Base-by-base conservation (phyloP, 306 rosid genomes). In the Ceratonia siliqua region DNA sequence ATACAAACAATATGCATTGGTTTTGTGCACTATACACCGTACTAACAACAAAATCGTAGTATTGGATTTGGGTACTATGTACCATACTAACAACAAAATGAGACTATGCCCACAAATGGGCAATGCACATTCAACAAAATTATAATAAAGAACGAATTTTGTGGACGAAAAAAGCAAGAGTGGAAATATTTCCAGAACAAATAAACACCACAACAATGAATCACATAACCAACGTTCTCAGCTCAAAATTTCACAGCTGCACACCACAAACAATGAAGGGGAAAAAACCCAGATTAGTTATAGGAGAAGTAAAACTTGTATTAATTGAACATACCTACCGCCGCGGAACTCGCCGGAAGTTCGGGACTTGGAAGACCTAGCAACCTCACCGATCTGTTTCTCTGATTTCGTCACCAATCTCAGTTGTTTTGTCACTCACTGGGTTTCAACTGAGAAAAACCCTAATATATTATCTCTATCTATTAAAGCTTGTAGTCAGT, bases 61-160 rank as follows among this genome's bases (percentile, higher is more conserved):
- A n/a, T n/a, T n/a, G n/a, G n/a, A n/a, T n/a, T n/a, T n/a, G n/a
- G n/a, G 27, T 50, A 63, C 33, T 15, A n/a, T 8, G 35, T n/a
- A 30, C 6, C 50, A 3, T 59, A 6, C 1, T 20, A 38, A 62
- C 10, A 39, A 12, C 30, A 32, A 25, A 67, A 8, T 30, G 46
- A 13, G 27, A 43, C 27, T 39, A 50, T 38, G 24, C 17, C 20
- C 38, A 8, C 56, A 41, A 20, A 28, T 17, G 66, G 68, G 57
- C 65, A 39, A 6, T 65, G 66, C 45, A 65, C 48, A 53, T 41
- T 75, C 65, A 52, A 41, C 56, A 75, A 17, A 74, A 48, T 5
- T 27, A 25, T 8, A 3, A 25, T 3, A 32, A 17, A 6, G 14
- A 59, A 59, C 11, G 6, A 59, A 33, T 15, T 17, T 35, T 52